Percentiles rank a stretch among this genome's conserved stretches.
phyloP scores from a whole-genome alignment of 345 rosid genomes.

The Raphanus sativus region DNA sequence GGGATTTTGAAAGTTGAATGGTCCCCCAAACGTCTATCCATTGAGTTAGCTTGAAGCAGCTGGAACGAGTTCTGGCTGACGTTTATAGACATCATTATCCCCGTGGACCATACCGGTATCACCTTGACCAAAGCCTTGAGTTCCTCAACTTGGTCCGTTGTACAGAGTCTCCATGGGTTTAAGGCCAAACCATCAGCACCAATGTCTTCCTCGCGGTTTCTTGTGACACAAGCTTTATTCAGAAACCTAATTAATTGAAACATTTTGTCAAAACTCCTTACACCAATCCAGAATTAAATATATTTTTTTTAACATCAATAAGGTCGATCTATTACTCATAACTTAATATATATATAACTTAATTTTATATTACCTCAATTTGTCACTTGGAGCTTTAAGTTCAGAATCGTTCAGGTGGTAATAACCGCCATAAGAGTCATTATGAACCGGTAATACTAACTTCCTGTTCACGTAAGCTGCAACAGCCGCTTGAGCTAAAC shows the following conservation, averaged over 20 bases:
- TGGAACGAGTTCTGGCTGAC: slow-evolving; percentile 62
- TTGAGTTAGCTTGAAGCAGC: slow-evolving; percentile 65
- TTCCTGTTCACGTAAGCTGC: slow-evolving; percentile 55
- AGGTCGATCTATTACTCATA: no score
- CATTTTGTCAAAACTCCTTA: neutral
- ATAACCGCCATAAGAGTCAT: slow-evolving; percentile 44
- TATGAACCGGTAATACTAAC: slow-evolving; percentile 44
- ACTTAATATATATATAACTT: no score
- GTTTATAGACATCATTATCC: slow-evolving; percentile 61
- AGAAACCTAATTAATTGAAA: slow-evolving; percentile 50
- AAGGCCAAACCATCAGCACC: slow-evolving; percentile 56
- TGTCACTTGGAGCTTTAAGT: slow-evolving; percentile 48
- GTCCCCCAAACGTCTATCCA: slow-evolving; percentile 60
- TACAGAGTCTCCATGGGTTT: slow-evolving; percentile 76
- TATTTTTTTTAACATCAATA: neutral
- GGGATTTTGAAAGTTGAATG: slow-evolving; percentile 63
- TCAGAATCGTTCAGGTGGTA: slow-evolving; percentile 51
- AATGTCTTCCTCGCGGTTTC: slow-evolving; percentile 51
- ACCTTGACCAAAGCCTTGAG: slow-evolving; percentile 67
- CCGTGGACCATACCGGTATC: slow-evolving; percentile 75
- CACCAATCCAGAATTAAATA: neutral
- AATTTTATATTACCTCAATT: slow-evolving; percentile 45
- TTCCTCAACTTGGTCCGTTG: slow-evolving; percentile 79
- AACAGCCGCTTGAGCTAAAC: slow-evolving; percentile 51
- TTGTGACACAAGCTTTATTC: slow-evolving; percentile 69